Conservation (phyloP, 805 yeast species). For the Wickerhamiella lipophila region DNA sequence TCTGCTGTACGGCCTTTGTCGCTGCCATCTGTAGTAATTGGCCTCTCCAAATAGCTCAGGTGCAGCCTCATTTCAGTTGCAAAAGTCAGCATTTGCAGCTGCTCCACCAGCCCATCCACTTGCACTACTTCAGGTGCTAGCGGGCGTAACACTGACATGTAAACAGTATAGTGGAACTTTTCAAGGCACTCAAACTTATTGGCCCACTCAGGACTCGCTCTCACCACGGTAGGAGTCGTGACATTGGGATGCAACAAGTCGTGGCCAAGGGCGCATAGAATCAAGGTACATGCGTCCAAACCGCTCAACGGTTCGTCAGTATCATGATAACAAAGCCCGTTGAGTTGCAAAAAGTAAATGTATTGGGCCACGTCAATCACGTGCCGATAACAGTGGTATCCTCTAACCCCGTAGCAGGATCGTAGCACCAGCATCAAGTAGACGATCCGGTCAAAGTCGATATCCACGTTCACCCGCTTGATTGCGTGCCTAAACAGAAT, state of each 20-base stretch:
- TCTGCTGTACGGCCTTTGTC: too few relatives aligned
- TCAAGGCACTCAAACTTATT: conserved; percentile 57
- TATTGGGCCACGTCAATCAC: conserved; percentile 94
- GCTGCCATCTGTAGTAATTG: too few relatives aligned
- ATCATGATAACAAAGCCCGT: conserved; percentile 7
- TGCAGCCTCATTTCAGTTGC: conserved; percentile 95
- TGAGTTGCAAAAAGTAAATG: conserved; percentile 38
- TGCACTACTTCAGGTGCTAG: conserved; percentile 36
- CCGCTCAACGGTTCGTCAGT: conserved; percentile 23
- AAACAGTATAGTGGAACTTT: conserved; percentile 62
- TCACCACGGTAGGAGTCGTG: conserved; percentile 60
- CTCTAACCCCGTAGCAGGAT: conserved; percentile 67
- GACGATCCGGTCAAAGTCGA: neutral
- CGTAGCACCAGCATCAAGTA: conserved; percentile 35
- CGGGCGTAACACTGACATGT: conserved; percentile 38
- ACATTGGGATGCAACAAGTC: conserved; percentile 96
- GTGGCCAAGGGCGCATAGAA: conserved; percentile 83
- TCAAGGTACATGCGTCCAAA: conserved; percentile 43
- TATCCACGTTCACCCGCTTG: neutral
- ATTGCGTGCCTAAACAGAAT: neutral
- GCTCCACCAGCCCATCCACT: conserved; percentile 17
- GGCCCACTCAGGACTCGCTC: conserved; percentile 51
- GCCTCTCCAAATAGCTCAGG: conserved; percentile 46
- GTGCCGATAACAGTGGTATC: conserved; percentile 91
- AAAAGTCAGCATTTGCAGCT: conserved; percentile 36